Evolutionary conservation across 495 filamentous ascomycete species (phyloP).

Genomic region (Darksidea phi): DNA sequence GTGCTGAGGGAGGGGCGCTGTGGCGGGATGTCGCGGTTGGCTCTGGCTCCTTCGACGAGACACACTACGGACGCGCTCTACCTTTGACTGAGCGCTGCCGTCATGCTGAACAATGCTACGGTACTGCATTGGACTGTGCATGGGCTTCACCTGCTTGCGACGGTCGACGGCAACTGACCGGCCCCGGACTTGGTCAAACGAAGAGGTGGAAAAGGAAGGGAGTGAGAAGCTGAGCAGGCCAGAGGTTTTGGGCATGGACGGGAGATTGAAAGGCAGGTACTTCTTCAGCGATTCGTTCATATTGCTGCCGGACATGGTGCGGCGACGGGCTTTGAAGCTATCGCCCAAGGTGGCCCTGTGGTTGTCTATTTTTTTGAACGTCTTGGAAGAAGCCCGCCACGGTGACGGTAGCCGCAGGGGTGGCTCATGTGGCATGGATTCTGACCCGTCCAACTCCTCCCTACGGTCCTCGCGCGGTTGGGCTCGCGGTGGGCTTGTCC

Average conservation of each 20-base stretch:
- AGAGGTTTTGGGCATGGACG: conserved; percentile 29
- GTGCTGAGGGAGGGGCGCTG: conserved; percentile 5
- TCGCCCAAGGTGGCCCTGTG: conserved; percentile 29
- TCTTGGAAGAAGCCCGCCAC: conserved; percentile 53
- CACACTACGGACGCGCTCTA: not conserved
- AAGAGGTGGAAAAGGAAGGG: conserved; percentile 28
- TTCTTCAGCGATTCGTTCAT: conserved; percentile 30
- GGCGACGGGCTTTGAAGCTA: conserved; percentile 34
- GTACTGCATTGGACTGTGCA: not conserved
- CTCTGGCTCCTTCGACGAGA: not conserved
- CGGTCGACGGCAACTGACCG: not conserved
- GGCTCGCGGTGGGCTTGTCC: not conserved
- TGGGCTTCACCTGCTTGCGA: conserved; percentile 4
- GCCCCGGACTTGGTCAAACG: conserved; percentile 18
- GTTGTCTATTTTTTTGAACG: conserved; percentile 17
- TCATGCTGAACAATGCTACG: conserved; percentile 15
- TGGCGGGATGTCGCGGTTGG: conserved; percentile 1
- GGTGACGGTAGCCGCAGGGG: conserved; percentile 47
- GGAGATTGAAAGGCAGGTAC: conserved; percentile 33
- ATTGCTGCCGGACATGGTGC: conserved; percentile 26
- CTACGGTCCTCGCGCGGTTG: not conserved
- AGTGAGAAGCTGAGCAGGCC: conserved; percentile 30
- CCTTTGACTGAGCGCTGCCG: conserved; percentile 9
- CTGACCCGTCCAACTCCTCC: conserved; percentile 3
- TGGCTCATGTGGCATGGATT: not conserved